phyloP scores from a whole-genome alignment of 2,329 filamentous ascomycete species.

The Magnaporthales sp. region DNA sequence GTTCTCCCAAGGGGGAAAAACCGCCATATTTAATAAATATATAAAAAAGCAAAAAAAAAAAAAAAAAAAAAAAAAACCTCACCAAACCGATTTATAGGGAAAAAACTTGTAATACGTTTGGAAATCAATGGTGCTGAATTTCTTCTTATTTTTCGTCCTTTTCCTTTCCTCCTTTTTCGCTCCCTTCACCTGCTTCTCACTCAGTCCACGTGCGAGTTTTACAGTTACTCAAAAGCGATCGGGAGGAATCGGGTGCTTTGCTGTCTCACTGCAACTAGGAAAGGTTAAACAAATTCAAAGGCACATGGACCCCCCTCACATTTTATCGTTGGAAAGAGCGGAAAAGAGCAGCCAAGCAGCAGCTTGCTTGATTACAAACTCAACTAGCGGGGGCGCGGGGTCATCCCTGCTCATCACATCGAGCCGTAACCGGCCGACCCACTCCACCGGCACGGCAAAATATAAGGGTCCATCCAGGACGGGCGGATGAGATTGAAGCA shows the following conservation, averaged over 20 bases:
- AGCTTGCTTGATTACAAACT: background rate
- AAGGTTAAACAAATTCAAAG: background rate
- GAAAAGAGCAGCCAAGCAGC: background rate
- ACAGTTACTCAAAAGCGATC: background rate
- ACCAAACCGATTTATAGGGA: too few species aligned
- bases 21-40: too few species aligned
- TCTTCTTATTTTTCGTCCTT: too few species aligned
- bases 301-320: background rate
- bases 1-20: too few species aligned
- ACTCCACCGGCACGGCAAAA: background rate
- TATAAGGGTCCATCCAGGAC: background rate
- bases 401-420: background rate
- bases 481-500: background rate
- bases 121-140: too few species aligned
- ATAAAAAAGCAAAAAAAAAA: too few species aligned
- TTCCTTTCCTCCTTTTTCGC: too few species aligned
- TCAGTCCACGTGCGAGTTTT: background rate
- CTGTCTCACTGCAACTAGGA: background rate
- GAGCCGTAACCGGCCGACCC: background rate
- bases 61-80: too few species aligned
- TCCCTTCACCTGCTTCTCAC: too few species aligned
- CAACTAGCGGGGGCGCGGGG: background rate
- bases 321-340: background rate
- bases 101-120: too few species aligned
- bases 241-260: background rate